A percentile compares a stretch with the other conserved stretches of the same genome.
Conservation (phyloP, 306 rosid genomes). For the Hippophae gyantsensis region DNA sequence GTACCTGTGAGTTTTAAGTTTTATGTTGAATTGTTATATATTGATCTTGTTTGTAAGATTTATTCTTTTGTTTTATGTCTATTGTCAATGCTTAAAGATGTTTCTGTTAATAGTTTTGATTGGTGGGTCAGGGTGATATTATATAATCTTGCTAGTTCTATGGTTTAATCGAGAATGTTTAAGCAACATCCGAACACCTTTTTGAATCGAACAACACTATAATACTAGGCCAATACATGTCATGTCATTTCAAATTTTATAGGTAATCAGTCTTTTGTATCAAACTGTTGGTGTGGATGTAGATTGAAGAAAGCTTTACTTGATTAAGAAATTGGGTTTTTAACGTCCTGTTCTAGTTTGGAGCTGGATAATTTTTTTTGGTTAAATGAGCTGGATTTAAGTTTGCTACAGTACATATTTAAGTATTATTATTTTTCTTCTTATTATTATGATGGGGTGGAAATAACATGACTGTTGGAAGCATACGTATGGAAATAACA, state of each 20-base stretch:
- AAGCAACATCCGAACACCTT: background rate
- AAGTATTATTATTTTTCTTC: too few relatives aligned
- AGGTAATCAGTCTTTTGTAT: background rate
- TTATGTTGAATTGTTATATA: background rate
- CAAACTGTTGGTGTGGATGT: background rate
- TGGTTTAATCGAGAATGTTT: background rate
- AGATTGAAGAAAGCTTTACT: background rate
- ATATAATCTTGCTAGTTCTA: background rate
- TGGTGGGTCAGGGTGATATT: background rate
- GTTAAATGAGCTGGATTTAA: too few relatives aligned
- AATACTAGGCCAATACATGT: background rate
- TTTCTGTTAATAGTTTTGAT: too few relatives aligned
- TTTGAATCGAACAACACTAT: background rate
- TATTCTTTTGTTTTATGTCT: background rate
- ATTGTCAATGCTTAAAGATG: background rate
- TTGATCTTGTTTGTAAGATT: background rate
- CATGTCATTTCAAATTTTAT: background rate
- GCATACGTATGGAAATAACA: too few relatives aligned
- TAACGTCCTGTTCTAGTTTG: background rate
- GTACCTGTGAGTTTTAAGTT: conserved; percentile 40
- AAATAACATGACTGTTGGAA: too few relatives aligned
- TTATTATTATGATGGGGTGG: too few relatives aligned
- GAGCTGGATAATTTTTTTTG: background rate
- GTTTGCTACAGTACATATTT: too few relatives aligned
- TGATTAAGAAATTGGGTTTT: background rate